phyloP scores from a whole-genome alignment of 2,329 filamentous ascomycete genomes.

The Nemania diffusa region DNA sequence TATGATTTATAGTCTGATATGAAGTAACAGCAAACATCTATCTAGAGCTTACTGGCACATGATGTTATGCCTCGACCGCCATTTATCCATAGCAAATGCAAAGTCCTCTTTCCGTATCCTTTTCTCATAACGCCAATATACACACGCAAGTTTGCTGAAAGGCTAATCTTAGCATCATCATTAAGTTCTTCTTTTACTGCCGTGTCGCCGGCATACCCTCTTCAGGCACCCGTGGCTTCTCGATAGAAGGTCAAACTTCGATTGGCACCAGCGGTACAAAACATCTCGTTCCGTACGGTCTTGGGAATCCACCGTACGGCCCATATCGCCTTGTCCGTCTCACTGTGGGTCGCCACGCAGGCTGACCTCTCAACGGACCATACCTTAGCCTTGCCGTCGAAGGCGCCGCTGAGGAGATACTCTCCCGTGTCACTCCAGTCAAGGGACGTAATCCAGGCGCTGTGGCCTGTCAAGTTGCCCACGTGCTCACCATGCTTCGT shows the following conservation, averaged over 20 bases:
- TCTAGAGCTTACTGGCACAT: constrained; percentile 3
- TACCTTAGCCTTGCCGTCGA: constrained; percentile 94
- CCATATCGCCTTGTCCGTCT: constrained; percentile 88
- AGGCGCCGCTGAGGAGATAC: constrained; percentile 85
- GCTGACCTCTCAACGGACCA: constrained; percentile 87
- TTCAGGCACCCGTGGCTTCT: constrained; percentile 75
- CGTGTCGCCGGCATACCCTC: background rate
- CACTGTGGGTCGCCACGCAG: constrained; percentile 93
- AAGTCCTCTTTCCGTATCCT: constrained; percentile 37
- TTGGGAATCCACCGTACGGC: constrained; percentile 85
- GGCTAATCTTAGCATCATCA: constrained; percentile 16
- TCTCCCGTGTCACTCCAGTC: constrained; percentile 96
- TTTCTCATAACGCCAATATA: constrained; percentile 42
- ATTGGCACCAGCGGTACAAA: constrained; percentile 82
- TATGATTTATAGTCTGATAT: constrained; percentile 5
- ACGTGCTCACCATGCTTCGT: constrained; percentile 92
- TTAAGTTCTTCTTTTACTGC: constrained; percentile 2
- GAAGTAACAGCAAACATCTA: constrained; percentile 17
- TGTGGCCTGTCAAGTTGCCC: constrained; percentile 76
- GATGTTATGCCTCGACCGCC: constrained; percentile 15
- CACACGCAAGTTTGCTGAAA: constrained; percentile 33
- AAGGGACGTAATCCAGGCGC: constrained; percentile 88
- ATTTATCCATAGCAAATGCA: constrained; percentile 28
- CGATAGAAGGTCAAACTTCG: constrained; percentile 83
- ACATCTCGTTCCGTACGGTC: constrained; percentile 73